Conservation (phyloP, 139 green algal genomes). For the Nannochloris sp. region DNA sequence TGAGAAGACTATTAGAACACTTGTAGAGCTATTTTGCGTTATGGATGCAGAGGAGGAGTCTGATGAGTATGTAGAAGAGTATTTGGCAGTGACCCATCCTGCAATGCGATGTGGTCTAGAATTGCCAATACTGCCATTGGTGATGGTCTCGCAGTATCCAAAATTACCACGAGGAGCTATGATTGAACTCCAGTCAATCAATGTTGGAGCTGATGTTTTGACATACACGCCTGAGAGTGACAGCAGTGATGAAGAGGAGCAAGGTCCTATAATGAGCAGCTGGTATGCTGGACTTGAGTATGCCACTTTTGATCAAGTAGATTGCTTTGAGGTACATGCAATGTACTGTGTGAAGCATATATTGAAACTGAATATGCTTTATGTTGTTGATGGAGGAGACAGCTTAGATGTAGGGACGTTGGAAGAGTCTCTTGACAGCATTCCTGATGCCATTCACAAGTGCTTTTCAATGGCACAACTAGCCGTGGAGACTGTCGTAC, state of each 20-base stretch:
- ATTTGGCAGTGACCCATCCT: not conserved
- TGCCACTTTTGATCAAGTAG: too few species aligned
- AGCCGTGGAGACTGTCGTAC: too few species aligned
- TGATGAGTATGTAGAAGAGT: not conserved
- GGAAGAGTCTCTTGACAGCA: too few species aligned
- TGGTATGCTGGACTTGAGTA: too few species aligned
- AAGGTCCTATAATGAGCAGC: too few species aligned
- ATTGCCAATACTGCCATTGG: not conserved
- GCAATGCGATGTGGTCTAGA: not conserved
- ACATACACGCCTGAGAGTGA: not conserved
- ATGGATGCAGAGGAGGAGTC: not conserved
- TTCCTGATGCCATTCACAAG: too few species aligned
- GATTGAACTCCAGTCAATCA: not conserved
- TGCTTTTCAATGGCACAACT: too few species aligned
- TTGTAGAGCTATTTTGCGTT: not conserved
- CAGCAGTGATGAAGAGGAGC: not conserved
- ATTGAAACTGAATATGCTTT: too few species aligned
- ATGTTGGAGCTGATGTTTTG: not conserved
- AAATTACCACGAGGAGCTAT: not conserved
- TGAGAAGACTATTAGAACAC: not conserved
- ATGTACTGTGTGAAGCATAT: too few species aligned
- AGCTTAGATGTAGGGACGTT: too few species aligned
- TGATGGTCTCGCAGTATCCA: not conserved
- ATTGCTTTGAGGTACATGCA: too few species aligned
- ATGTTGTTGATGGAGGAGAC: too few species aligned